A percentile compares a stretch with the other conserved stretches of the same genome.
phyloP scores from a whole-genome alignment of 805 yeast species.

The Komagataella pastoris region DNA sequence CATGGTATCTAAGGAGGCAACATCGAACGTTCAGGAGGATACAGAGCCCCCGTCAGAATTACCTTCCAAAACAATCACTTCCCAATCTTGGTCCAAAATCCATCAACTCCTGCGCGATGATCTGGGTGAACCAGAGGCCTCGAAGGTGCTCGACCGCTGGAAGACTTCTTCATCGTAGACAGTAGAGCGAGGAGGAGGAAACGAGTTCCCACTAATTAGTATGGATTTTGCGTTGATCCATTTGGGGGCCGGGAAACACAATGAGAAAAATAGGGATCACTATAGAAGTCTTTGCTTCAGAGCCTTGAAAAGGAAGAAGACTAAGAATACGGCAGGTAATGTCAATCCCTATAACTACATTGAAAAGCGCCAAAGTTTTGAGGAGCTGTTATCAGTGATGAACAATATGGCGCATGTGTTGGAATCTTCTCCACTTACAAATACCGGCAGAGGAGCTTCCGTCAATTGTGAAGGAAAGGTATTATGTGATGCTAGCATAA shows the following conservation, averaged over 20 bases:
- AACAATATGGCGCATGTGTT: conserved; percentile 1
- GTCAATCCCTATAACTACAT: neutral
- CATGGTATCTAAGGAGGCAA: neutral
- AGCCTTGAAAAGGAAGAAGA: conserved; percentile 8
- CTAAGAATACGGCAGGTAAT: too few species aligned
- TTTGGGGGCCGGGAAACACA: conserved; percentile 39
- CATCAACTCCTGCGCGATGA: neutral
- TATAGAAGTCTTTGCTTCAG: conserved; percentile 17
- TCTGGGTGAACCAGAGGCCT: neutral
- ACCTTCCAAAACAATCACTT: neutral
- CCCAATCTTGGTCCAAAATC: neutral
- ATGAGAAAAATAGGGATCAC: conserved; percentile 5
- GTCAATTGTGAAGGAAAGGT: conserved; percentile 25
- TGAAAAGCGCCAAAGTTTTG: neutral
- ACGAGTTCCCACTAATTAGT: neutral
- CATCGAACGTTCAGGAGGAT: neutral
- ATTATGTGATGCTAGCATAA: conserved; percentile 28
- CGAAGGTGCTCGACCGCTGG: neutral
- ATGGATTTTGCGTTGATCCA: conserved; percentile 20
- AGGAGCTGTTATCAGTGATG: neutral
- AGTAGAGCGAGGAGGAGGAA: neutral
- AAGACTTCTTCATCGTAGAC: neutral
- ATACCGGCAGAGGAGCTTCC: conserved; percentile 36
- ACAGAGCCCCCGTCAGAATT: neutral
- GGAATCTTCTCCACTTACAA: conserved; percentile 27